Base-by-base conservation (phyloP, 78 protist genomes). In the Dictyostelium brefeldianum region DNA sequence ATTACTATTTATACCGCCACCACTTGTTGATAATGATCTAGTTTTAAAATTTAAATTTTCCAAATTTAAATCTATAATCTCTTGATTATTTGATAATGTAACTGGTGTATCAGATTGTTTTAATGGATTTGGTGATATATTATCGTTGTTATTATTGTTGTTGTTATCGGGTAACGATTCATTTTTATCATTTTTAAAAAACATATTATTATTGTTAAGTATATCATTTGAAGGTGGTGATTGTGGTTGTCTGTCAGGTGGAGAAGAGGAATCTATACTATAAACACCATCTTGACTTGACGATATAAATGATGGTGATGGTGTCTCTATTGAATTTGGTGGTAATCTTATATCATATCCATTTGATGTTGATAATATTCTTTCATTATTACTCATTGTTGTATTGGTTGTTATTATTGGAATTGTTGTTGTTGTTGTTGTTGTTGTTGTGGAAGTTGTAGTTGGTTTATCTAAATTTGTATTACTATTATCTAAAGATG, bases 281-380 rank as follows among this genome's bases (percentile, higher is more conserved):
- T 73, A 83, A 59, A 83, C 79, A 18, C 73, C 47, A 56, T 83
- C 91, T 11, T 77, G 54, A 46, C 81, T 70, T 1, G 81, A 36
- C 5, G 80, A 20, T 59, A 83, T 83, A 57, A 46, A n/a, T 17
- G 77, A 62, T 5, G 89, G 89, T 54, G 74, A 53, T 20, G 91
- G 91, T 70, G 20, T 29, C 17, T 70, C 50, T 18, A 70, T 70
- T 50, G 87, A 18, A 41, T n/a, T 46, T 59, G 62, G 74, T 18
- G 92, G 80, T n/a, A 73, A 20, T 29, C 80, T 85, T 29, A 85
- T 85, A 8, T 75, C 92, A 73, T 74, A 71, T 29, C 64, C 79
- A 27, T 10, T 77, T 5, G 82, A 77, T 46, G 82, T 29, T 27
- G 82, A 27, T 51, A 77, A 46, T 22, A 77, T 51, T 77, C 82